Base-by-base conservation (phyloP, 441 rosid species). In the Aquilaria agallochum region DNA sequence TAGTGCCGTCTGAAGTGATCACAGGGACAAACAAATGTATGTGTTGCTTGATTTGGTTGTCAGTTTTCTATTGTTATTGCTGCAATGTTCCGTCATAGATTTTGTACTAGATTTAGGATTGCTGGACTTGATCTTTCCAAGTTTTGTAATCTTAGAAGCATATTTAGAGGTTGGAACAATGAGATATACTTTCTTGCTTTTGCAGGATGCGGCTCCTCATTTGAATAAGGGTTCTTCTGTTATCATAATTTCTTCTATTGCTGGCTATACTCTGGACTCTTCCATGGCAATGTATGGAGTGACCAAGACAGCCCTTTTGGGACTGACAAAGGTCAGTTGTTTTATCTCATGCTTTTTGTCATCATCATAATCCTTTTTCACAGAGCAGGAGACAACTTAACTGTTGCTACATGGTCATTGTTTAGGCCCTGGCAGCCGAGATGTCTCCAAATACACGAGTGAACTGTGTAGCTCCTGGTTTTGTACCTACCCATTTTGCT, bases 221-320 rank as follows among this genome's bases (percentile, higher is more conserved):
- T 31, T 95, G 72, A 78, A 75, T 71, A 82, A 83, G 66, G 97
- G 91, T 67, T 95, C 98, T 64, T 89, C 96, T 0, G 79, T 92
- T 62, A 65, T 95, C 73, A 74, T 91, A 42, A 78, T 89, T 69
- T 83, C 99, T 50, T 91, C 99, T 1, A 79, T 87, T 63, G 72
- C 84, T 68, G 99, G 80, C 52, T 95, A 77, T 70, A 69, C 59
- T 31, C 97, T 96, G 5, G 84, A 66, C 47, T 31, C 81, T 58
- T 61, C 91, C 50, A 76, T 84, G 90, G 83, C 81, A 68, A 95
- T 95, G 96, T 95, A 95, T 72, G 97, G 97, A 12, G 97, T 95
- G 56, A 89, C 99, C 8, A 95, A 95, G 78, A 92, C 99, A 0
- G 92, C 99, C 55, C 89, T 91, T 70, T 81, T 95, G 15, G 99